These are phyloP conservation scores for Malassezia nana DNA, from an alignment of 1,284 basidiomycete genomes.

Conservation along the genomic window DNA sequence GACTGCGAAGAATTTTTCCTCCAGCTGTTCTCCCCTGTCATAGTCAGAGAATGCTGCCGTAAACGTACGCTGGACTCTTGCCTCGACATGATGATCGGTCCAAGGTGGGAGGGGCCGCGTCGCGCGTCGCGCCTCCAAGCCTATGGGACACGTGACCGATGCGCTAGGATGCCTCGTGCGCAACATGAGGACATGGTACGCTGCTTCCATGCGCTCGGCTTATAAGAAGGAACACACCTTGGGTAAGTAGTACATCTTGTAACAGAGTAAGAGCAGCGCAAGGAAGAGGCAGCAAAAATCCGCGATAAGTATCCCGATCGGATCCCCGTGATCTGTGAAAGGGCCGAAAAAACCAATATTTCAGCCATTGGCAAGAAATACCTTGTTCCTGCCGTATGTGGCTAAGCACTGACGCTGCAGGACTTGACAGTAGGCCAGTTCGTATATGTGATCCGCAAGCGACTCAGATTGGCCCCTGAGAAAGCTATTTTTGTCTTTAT, in stretches of 20 bases:
- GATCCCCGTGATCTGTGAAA: conserved; percentile 99
- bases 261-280: conserved; percentile 73
- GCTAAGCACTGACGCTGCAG: conserved; percentile 50
- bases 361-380: conserved; percentile 99
- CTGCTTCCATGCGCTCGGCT: conserved; percentile 73
- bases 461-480: conserved; percentile 98
- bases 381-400: conserved; percentile 67
- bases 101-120: neutral
- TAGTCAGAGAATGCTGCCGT: neutral
- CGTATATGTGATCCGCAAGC: conserved; percentile 98
- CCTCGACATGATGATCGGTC: conserved; percentile 3
- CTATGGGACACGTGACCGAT: neutral
- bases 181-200: neutral
- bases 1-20: conserved; percentile 42
- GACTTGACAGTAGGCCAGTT: conserved; percentile 89
- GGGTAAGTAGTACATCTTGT: conserved; percentile 56
- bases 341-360: conserved; percentile 96
- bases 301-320: conserved; percentile 97
- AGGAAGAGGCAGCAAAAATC: conserved; percentile 88
- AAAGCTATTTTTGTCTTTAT: conserved; percentile 60
- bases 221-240: conserved; percentile 99
- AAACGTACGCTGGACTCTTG: conserved; percentile 1
- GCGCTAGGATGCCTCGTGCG: neutral
- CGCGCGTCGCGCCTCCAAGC: neutral
- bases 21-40: neutral